phyloP scores from a whole-genome alignment of 306 rosid species.

The Quercus parvula region DNA sequence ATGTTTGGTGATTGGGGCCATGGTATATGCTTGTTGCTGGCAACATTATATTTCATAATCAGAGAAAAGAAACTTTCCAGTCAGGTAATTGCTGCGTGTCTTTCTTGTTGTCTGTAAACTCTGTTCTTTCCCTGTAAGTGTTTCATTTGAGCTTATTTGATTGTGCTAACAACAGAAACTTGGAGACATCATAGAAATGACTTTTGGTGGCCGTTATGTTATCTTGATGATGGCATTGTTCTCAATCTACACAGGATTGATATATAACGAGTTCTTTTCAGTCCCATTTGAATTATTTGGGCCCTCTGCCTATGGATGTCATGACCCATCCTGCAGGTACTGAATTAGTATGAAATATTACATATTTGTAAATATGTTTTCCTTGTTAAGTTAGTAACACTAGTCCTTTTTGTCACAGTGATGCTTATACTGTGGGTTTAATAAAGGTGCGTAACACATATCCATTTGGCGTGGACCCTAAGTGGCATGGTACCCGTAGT shows the following conservation, averaged over 20 bases:
- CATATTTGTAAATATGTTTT: neutral
- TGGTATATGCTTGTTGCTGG: conserved; percentile 79
- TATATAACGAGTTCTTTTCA: conserved; percentile 80
- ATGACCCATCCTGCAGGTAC: conserved; percentile 68
- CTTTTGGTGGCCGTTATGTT: conserved; percentile 75
- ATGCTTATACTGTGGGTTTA: conserved; percentile 67
- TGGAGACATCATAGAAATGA: conserved; percentile 81
- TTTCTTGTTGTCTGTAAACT: conserved; percentile 1
- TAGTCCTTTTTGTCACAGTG: conserved; percentile 38
- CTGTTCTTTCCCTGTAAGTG: conserved; percentile 14
- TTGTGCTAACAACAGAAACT: conserved; percentile 65
- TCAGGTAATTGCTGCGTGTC: conserved; percentile 51
- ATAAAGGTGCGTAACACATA: conserved; percentile 71
- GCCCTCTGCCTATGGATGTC: conserved; percentile 71
- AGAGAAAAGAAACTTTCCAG: conserved; percentile 54
- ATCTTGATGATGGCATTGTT: conserved; percentile 78
- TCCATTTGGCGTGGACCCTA: conserved; percentile 98
- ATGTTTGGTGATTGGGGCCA: conserved; percentile 95
- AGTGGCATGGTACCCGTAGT: conserved; percentile 90
- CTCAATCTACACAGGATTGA: conserved; percentile 81
- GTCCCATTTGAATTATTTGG: conserved; percentile 77
- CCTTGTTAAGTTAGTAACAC: conserved; percentile 3
- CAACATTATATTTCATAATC: conserved; percentile 59
- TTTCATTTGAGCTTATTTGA: conserved; percentile 24
- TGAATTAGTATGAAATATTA: conserved; percentile 2